Evolutionary conservation across 352 stramenopile species (phyloP).

Genomic region (Globisporangium rhizosaccharum): DNA sequence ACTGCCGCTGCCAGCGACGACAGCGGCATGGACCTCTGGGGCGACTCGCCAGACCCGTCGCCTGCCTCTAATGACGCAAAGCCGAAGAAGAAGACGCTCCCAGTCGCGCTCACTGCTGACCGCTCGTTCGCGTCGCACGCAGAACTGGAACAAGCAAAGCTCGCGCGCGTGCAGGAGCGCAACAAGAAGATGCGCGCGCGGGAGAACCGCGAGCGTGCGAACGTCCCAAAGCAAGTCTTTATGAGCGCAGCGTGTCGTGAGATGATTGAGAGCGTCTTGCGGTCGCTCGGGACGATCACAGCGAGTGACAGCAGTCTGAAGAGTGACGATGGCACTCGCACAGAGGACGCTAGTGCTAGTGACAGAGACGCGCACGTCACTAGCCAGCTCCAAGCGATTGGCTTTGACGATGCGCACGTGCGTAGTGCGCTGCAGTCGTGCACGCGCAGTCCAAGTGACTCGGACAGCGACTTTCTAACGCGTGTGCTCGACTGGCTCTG

Average conservation of each 20-base stretch:
- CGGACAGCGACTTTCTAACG: conserved; percentile 29
- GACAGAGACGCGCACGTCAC: conserved; percentile 18
- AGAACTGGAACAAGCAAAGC: conserved; percentile 58
- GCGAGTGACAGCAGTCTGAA: conserved; percentile 13
- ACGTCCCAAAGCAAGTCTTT: conserved; percentile 85
- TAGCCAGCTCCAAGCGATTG: conserved; percentile 40
- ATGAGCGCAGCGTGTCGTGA: conserved; percentile 86
- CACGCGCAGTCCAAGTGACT: conserved; percentile 18
- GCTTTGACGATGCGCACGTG: conserved; percentile 50
- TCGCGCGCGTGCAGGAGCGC: conserved; percentile 41
- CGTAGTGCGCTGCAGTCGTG: conserved; percentile 32
- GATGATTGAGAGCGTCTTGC: conserved; percentile 84
- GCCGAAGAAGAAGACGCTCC: conserved; percentile 12
- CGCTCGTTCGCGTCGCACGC: conserved; percentile 71
- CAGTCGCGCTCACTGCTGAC: conserved; percentile 52
- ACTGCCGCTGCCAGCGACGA: neutral
- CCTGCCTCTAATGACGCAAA: conserved; percentile 4
- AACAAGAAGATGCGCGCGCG: conserved; percentile 79
- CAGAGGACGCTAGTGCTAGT: conserved; percentile 7
- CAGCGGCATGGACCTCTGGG: conserved; percentile 41
- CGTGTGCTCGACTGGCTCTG: conserved; percentile 77
- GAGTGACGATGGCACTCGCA: neutral
- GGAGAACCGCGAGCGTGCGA: conserved; percentile 91
- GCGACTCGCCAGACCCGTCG: conserved; percentile 7
- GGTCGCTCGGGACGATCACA: conserved; percentile 27